Conservation (phyloP, 192 early-diverging fungal genomes). For the Cladochytrium replicatum region DNA sequence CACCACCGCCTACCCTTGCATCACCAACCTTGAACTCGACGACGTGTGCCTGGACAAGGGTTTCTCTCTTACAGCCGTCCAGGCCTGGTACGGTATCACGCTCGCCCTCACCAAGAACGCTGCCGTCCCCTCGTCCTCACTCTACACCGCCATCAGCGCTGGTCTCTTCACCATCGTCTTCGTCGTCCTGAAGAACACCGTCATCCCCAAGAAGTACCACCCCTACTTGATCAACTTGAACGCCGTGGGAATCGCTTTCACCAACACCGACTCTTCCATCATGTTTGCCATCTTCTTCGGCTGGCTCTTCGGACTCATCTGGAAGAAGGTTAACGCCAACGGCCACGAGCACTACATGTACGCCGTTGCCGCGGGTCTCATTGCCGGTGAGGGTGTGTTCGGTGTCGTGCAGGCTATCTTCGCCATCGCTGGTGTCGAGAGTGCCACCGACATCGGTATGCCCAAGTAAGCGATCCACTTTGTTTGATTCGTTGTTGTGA, state of each 20-base stretch:
- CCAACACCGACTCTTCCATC: constrained; percentile 5
- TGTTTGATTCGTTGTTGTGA: too few species aligned
- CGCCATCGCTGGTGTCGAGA: too few species aligned
- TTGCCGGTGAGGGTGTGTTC: constrained; percentile 28
- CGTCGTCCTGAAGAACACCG: constrained; percentile 30
- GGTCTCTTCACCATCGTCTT: constrained; percentile 34
- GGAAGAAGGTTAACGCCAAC: constrained; percentile 11
- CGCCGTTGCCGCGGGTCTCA: constrained; percentile 23
- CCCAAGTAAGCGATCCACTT: too few species aligned
- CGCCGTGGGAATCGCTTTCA: constrained; percentile 28
- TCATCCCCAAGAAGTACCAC: constrained; percentile 38
- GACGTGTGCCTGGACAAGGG: constrained; percentile 33
- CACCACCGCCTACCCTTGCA: constrained; percentile 54
- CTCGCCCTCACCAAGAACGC: constrained; percentile 11
- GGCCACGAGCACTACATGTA: constrained; percentile 18
- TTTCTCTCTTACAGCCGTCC: constrained; percentile 30
- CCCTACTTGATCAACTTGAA: constrained; percentile 49
- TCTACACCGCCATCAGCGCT: constrained; percentile 20
- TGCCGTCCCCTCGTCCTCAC: constrained; percentile 29
- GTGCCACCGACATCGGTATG: too few species aligned
- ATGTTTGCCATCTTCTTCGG: constrained; percentile 21
- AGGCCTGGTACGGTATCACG: constrained; percentile 24
- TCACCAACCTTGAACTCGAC: constrained; percentile 20
- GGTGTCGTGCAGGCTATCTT: constrained; percentile 17
- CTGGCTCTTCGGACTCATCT: constrained; percentile 11